phyloP scores from a whole-genome alignment of 2,329 filamentous ascomycete genomes.

The Fusarium robinianum region DNA sequence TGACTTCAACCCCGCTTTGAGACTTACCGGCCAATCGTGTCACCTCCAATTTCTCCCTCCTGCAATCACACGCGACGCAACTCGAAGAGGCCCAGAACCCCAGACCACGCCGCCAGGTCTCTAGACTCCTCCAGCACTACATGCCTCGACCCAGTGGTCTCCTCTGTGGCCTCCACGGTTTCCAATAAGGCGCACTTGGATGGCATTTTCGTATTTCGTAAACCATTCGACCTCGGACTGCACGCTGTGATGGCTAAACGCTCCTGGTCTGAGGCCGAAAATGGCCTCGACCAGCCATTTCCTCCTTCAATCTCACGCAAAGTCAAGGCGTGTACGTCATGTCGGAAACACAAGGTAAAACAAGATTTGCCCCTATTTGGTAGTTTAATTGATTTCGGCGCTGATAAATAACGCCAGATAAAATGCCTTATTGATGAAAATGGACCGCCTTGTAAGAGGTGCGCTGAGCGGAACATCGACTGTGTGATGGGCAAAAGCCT shows the following conservation, averaged over 20 bases:
- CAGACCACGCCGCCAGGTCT: too few relatives aligned
- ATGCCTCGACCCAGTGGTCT: too few relatives aligned
- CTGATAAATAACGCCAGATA: conserved; percentile 34
- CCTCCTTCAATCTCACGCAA: conserved; percentile 40
- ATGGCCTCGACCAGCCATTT: conserved; percentile 13
- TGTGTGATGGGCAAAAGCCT: conserved; percentile 46
- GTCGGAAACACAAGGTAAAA: conserved; percentile 44
- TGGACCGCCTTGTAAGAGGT: conserved; percentile 45
- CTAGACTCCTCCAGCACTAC: too few relatives aligned
- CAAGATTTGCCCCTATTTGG: background rate
- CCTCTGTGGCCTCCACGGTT: too few relatives aligned
- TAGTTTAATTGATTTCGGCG: background rate
- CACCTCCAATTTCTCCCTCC: too few relatives aligned
- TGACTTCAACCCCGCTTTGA: too few relatives aligned
- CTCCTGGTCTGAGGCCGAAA: conserved; percentile 22
- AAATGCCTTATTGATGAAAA: conserved; percentile 45
- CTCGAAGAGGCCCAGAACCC: too few relatives aligned
- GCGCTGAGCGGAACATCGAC: conserved; percentile 40
- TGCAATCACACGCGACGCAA: too few relatives aligned
- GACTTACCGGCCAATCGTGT: too few relatives aligned
- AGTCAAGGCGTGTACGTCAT: conserved; percentile 45
- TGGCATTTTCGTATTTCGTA: too few relatives aligned
- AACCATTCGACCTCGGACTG: too few relatives aligned
- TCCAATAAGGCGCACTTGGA: too few relatives aligned
- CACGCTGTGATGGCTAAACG: conserved; percentile 29